Evolutionary conservation across 2,329 filamentous ascomycete genomes (phyloP), one percentile per base, ranked within the genome.

Genomic region (Decorospora gaudefroyi): DNA sequence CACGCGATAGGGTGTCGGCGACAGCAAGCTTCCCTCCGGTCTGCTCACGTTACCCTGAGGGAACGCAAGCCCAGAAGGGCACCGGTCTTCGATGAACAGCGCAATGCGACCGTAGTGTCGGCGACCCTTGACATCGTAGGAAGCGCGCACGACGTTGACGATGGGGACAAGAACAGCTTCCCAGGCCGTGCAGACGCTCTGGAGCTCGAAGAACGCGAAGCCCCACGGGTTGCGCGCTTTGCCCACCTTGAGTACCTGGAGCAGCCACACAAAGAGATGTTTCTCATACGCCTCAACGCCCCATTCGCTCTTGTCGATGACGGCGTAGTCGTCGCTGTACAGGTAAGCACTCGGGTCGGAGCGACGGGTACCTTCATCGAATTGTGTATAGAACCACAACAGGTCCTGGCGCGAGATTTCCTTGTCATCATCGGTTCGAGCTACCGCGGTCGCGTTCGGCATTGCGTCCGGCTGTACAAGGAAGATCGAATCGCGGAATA

Each of bases 181-280:
- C 62, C 64, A 70, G 3, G 55, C 64, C 9, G 47, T 51, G 29
- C 59, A 62, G 12, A 65, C 42, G 22, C 60, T 68, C 16, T 40
- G 46, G 15, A 57, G 44, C 41, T 64, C 51, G 38, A 70, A 66
- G 48, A 59, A 69, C 6, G 43, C 27, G 25, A 70, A 61, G 3
- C 53, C 53, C 36, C 46, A 60, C 6, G 56, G 52, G 21, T 63
- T 70, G 27, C 40, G 40, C 6, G 29, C 18, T 38, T 68, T 67
- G n/a, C 67, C 67, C 4, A 69, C 61, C 17, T 55, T 53, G 42
- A 67, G 65, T 3, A 45, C 48, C 30, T 70, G 67, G 36, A 70
- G 36, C 23, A 70, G 27, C 65, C 65, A 68, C 4, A 49, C 63
- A 32, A 59, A 65, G 10, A 69, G 47, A 19, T 62, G 55, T 44